phyloP scores from a whole-genome alignment of 331 rosid genomes.

The Telfairia occidentalis region DNA sequence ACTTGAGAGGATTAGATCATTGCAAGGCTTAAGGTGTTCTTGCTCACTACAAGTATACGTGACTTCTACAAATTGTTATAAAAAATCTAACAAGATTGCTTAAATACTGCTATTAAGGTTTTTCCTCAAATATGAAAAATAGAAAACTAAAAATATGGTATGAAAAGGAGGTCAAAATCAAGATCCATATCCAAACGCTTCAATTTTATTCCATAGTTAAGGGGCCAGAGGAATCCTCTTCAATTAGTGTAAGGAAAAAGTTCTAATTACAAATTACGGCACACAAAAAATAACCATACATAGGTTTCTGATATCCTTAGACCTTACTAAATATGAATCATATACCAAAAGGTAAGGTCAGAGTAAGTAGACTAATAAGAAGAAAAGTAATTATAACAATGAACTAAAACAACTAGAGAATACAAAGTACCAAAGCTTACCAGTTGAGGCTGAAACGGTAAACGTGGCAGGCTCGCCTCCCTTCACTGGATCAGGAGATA shows the following conservation, averaged over 20 bases:
- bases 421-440: slow-evolving; percentile 20
- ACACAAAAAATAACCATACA: neutral
- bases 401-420: neutral
- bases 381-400: neutral
- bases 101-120: neutral
- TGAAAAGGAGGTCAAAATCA: neutral
- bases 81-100: neutral
- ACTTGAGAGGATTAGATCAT: neutral
- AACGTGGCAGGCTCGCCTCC: slow-evolving; percentile 66
- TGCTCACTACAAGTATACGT: neutral
- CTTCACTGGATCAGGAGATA: slow-evolving; percentile 58
- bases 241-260: neutral
- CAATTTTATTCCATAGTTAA: neutral
- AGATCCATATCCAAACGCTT: neutral
- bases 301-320: neutral
- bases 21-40: neutral
- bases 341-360: neutral
- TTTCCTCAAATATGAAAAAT: neutral
- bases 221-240: neutral
- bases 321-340: neutral
- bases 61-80: neutral
- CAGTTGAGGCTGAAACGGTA: slow-evolving; percentile 58
- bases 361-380: neutral
- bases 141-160: neutral
- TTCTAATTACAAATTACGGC: neutral